A percentile compares a stretch with the other conserved stretches of the same genome.
These are phyloP conservation scores for Aspergillus ostianus DNA, from an alignment of 495 filamentous ascomycete genomes.

Conservation along the genomic window DNA sequence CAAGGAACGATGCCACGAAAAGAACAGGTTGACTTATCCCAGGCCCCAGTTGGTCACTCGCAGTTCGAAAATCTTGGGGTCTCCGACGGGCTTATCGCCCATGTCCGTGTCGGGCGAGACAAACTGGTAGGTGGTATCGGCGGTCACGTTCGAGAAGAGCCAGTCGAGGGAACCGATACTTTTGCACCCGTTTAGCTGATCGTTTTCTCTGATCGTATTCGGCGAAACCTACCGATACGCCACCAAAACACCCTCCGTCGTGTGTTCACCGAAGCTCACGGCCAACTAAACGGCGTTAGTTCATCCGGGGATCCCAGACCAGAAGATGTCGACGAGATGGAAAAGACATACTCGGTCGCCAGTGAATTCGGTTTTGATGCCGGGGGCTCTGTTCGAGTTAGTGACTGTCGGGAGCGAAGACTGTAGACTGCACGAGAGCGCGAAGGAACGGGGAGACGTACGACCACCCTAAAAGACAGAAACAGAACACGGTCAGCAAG, in stretches of 20 bases:
- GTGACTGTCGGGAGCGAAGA: neutral
- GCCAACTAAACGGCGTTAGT: conserved; percentile 35
- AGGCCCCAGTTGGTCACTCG: conserved; percentile 65
- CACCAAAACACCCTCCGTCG: conserved; percentile 54
- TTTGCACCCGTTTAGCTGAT: neutral
- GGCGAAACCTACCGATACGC: conserved; percentile 45
- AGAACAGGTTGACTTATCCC: conserved; percentile 39
- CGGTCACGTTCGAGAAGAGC: conserved; percentile 66
- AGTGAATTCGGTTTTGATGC: conserved; percentile 63
- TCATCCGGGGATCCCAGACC: neutral
- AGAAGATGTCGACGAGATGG: neutral
- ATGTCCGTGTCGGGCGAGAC: conserved; percentile 34
- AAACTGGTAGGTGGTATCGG: conserved; percentile 58
- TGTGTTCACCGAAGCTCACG: conserved; percentile 61
- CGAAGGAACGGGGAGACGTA: conserved; percentile 19
- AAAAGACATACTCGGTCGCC: conserved; percentile 45
- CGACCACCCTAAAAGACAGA: conserved; percentile 34
- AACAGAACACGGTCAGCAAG: neutral
- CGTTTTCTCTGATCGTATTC: neutral
- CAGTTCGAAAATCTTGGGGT: conserved; percentile 32
- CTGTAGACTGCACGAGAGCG: neutral
- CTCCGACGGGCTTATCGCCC: conserved; percentile 9
- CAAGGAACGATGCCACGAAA: neutral
- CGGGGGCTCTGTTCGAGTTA: conserved; percentile 45
- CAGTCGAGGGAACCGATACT: conserved; percentile 63